phyloP scores from a whole-genome alignment of 495 filamentous ascomycete genomes.

The Penicillium paradoxum region DNA sequence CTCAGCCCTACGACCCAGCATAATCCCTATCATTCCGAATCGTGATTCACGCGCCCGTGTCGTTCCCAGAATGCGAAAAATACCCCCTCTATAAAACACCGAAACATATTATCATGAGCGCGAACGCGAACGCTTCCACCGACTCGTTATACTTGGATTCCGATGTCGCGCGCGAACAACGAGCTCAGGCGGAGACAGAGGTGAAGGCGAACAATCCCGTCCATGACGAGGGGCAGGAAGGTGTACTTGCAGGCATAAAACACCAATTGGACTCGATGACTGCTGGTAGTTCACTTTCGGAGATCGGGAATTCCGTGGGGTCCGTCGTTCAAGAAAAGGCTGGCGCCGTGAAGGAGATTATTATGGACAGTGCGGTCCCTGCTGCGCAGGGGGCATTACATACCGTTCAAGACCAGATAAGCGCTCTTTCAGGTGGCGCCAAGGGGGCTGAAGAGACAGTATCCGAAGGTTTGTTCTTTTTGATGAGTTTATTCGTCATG shows the following conservation, averaged over 20 bases:
- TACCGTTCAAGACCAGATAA: not conserved
- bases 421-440: not conserved
- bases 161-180: conserved; percentile 1
- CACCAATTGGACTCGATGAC: conserved; percentile 3
- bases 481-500: not conserved
- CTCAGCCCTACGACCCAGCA: conserved; percentile 23
- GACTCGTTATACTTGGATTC: not conserved
- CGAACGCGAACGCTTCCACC: not conserved
- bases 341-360: not conserved
- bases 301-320: conserved; percentile 4
- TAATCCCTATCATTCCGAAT: not conserved
- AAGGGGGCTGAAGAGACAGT: not conserved
- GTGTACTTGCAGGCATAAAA: conserved; percentile 3
- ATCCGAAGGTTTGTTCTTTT: not conserved
- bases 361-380: conserved; percentile 4
- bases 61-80: not conserved
- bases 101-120: not conserved
- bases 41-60: not conserved
- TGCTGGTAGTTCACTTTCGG: not conserved
- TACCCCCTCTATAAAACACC: not conserved
- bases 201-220: not conserved
- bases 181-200: not conserved
- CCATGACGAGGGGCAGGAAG: not conserved
- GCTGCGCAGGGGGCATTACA: conserved; percentile 2
- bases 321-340: conserved; percentile 1